Conservation (phyloP, 257 asterid species). For the Pogostemon cablin region DNA sequence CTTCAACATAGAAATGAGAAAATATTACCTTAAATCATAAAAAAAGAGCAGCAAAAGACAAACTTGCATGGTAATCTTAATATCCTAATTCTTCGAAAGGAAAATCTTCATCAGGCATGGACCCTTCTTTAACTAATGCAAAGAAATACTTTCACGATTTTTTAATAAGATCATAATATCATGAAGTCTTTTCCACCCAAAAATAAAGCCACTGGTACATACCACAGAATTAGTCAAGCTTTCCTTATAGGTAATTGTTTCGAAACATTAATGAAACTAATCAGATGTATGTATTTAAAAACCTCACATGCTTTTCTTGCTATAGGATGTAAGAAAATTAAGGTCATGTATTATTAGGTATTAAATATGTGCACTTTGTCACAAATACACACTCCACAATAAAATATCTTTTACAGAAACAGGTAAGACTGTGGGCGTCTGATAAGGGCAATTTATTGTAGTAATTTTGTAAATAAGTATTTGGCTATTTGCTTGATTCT, state of each 20-base stretch:
- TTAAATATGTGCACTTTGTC: too few relatives aligned
- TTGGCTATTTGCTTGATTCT: too few relatives aligned
- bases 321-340: too few relatives aligned
- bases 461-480: too few relatives aligned
- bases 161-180: slow-evolving; percentile 62
- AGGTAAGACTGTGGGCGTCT: too few relatives aligned
- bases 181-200: slow-evolving; percentile 77
- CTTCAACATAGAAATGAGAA: slow-evolving; percentile 20
- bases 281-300: too few relatives aligned
- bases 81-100: slow-evolving; percentile 74
- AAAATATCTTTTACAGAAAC: too few relatives aligned
- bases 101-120: slow-evolving; percentile 57
- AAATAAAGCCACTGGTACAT: slow-evolving; percentile 72
- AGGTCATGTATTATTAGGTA: too few relatives aligned
- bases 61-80: slow-evolving; percentile 84
- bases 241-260: too few relatives aligned
- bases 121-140: slow-evolving; percentile 49
- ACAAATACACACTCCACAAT: too few relatives aligned
- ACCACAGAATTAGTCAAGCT: slow-evolving; percentile 37
- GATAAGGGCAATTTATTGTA: too few relatives aligned
- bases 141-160: slow-evolving; percentile 76
- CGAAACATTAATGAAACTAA: slow-evolving; percentile 1
- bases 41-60: slow-evolving; percentile 94
- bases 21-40: slow-evolving; percentile 81
- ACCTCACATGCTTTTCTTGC: too few relatives aligned